Percentiles rank a stretch among this genome's conserved stretches.
phyloP scores from a whole-genome alignment of 805 yeast species.

The Yarrowia bubula region DNA sequence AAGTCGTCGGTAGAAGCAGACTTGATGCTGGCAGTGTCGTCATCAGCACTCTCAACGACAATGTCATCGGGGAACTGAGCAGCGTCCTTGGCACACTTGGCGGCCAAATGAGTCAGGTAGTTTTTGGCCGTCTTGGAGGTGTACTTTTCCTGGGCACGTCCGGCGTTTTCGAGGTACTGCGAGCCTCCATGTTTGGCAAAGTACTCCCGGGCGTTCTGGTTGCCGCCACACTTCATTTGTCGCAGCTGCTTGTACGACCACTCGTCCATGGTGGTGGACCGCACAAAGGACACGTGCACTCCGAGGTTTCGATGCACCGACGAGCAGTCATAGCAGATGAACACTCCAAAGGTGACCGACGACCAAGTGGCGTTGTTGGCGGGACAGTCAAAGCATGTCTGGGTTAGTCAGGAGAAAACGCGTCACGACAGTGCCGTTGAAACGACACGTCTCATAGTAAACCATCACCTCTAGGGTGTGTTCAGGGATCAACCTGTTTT shows the following conservation, averaged over 20 bases:
- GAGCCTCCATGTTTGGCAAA: slow-evolving; percentile 84
- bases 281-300: slow-evolving; percentile 92
- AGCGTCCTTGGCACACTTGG: slow-evolving; percentile 65
- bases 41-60: slow-evolving; percentile 53
- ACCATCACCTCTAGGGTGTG: too few relatives aligned
- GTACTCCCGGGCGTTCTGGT: slow-evolving; percentile 78
- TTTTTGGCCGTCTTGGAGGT: slow-evolving; percentile 73
- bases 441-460: background rate
- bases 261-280: slow-evolving; percentile 85
- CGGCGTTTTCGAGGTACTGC: slow-evolving; percentile 53
- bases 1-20: slow-evolving; percentile 65
- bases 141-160: slow-evolving; percentile 74
- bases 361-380: slow-evolving; percentile 98
- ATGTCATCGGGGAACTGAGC: slow-evolving; percentile 68
- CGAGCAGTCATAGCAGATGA: slow-evolving; percentile 90
- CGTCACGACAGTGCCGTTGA: too few relatives aligned
- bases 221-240: slow-evolving; percentile 92
- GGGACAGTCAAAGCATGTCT: slow-evolving; percentile 84
- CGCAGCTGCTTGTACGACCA: slow-evolving; percentile 92
- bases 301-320: slow-evolving; percentile 95
- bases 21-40: slow-evolving; percentile 30
- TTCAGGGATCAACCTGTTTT: background rate
- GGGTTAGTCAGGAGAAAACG: background rate
- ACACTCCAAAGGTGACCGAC: slow-evolving; percentile 91
- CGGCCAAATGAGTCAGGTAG: slow-evolving; percentile 76